Percentiles rank a stretch among this genome's conserved stretches.
Conservation (phyloP, 116 monocot genomes). For the Zostera marina region DNA sequence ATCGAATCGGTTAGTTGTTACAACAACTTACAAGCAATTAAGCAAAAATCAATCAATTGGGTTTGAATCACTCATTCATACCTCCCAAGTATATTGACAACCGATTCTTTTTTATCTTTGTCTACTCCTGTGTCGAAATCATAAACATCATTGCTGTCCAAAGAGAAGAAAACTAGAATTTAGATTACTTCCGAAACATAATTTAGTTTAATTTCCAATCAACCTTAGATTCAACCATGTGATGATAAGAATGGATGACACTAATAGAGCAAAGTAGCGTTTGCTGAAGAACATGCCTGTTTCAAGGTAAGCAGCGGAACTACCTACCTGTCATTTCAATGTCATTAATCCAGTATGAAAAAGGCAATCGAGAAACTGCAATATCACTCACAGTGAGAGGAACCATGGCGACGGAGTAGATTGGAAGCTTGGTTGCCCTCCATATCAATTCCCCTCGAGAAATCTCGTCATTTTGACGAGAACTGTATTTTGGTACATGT, state of each 20-base stretch:
- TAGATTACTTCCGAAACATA: neutral
- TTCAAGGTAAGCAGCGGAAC: constrained; percentile 56
- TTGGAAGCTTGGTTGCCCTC: constrained; percentile 85
- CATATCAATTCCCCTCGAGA: constrained; percentile 55
- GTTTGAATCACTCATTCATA: constrained; percentile 7
- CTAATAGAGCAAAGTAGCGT: constrained; percentile 48
- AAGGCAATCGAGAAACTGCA: neutral
- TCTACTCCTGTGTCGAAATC: constrained; percentile 90
- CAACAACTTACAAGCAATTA: neutral
- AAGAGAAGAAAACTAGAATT: neutral
- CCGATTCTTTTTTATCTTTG: constrained; percentile 84
- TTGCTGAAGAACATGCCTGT: constrained; percentile 47
- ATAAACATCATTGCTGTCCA: constrained; percentile 84
- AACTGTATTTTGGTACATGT: neutral
- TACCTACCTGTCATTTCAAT: constrained; percentile 46
- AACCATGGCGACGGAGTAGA: constrained; percentile 90
- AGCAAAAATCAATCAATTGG: neutral
- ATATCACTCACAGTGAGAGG: constrained; percentile 59
- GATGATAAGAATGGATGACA: constrained; percentile 61
- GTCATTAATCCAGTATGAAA: too few species aligned
- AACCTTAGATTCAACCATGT: constrained; percentile 93
- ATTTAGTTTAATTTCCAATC: too few species aligned
- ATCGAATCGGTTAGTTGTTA: neutral
- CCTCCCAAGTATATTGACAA: constrained; percentile 96
- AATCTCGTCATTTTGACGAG: constrained; percentile 14